Base-by-base conservation (phyloP, 1,284 basidiomycete genomes). In the Malassezia globosa region DNA sequence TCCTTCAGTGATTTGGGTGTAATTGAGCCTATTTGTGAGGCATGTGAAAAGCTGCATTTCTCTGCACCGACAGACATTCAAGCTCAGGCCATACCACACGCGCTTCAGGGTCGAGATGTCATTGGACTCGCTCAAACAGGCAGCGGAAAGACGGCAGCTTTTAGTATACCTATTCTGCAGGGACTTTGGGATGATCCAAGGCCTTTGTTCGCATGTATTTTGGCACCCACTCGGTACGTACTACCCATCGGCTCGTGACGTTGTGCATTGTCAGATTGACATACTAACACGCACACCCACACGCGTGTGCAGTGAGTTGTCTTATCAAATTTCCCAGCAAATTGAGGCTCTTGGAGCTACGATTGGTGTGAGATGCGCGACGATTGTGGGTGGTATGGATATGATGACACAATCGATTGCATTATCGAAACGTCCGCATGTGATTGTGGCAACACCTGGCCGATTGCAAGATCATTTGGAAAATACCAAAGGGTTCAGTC, bases 51-150 rank as follows among this genome's bases (percentile, higher is more conserved):
- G 51, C 76, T 97, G 48, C 81, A 82, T 43, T 97, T 82, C 79
- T 89, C 81, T 56, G 76, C 78, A 45, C 94, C 94, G 0, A 94
- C 92, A 7, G 83, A 86, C 50, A 97, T 99, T 62, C 94, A 99
- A 74, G 76, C 78, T 13, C 81, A 89, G 63, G 78, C 80, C n/a
- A 81, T 99, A 46, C 94, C 94, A 0, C 81, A 83, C 74, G 92
- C 92, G 11, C 75, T 99, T 1, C 77, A 85, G 66, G 88, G 88
- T 0, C 80, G 84, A 64, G 94, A 99, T 74, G 87, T 99, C 58
- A 97, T 99, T 54, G 94, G 94, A 21, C 84, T 97, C 16, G 94
- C 94, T 19, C 85, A 88, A 64, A 99, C 94, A 1, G 94, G 94
- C 39, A 90, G 86, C 14, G 94, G 94, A 59, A 97, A 97, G 76